phyloP scores from a whole-genome alignment of 2,329 filamentous ascomycete genomes.

The Ophiostoma triangulosporum region DNA sequence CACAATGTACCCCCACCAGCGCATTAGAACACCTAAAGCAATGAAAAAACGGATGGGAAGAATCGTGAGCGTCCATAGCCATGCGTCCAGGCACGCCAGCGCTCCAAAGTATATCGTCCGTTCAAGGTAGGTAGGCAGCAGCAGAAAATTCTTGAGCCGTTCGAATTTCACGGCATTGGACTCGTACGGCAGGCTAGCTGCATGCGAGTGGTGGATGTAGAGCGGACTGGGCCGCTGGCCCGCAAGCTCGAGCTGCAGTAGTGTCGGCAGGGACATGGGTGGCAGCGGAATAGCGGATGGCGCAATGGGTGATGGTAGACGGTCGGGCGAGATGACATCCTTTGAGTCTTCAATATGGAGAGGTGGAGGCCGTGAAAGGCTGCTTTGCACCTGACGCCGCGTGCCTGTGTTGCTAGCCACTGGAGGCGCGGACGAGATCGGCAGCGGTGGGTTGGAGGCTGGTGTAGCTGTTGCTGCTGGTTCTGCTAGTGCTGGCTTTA shows the following conservation, averaged over 20 bases:
- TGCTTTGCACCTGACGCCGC: constrained; percentile 38
- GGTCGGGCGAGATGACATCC: constrained; percentile 11
- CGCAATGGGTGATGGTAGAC: constrained; percentile 35
- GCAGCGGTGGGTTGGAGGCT: background rate
- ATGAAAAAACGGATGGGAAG: constrained; percentile 78
- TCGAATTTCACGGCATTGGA: constrained; percentile 87
- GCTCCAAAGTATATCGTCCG: constrained; percentile 76
- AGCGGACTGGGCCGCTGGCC: constrained; percentile 48
- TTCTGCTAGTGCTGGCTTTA: constrained; percentile 18
- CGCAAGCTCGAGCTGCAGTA: constrained; percentile 51
- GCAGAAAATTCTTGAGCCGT: constrained; percentile 74
- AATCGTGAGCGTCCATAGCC: constrained; percentile 94
- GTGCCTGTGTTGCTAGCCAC: constrained; percentile 20
- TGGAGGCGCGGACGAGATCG: background rate
- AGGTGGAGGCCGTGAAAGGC: constrained; percentile 28
- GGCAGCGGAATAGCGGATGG: constrained; percentile 45
- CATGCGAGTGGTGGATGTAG: constrained; percentile 48
- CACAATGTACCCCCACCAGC: constrained; percentile 66
- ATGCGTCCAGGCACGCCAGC: constrained; percentile 84
- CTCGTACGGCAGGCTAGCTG: constrained; percentile 62
- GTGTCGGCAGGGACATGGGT: constrained; percentile 52
- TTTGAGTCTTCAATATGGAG: constrained; percentile 24
- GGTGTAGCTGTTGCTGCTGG: constrained; percentile 16
- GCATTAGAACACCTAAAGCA: constrained; percentile 59
- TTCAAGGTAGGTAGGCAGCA: constrained; percentile 71